Base-by-base conservation (phyloP, 768 basidiomycete genomes). In the Holtermannia corniformis region DNA sequence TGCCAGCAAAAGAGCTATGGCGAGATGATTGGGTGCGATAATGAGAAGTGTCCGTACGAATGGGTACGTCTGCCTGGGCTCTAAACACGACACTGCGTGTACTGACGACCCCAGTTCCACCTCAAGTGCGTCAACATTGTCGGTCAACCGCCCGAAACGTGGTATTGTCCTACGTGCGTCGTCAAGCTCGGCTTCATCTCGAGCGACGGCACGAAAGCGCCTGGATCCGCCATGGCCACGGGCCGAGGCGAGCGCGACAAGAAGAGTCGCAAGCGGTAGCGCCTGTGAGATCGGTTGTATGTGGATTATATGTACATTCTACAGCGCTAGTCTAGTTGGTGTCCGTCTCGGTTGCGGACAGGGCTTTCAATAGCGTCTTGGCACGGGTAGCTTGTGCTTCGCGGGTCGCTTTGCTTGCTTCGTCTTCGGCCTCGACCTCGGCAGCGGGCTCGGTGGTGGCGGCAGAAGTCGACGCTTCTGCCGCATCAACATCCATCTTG, bases 11-110 rank as follows among this genome's bases (percentile, higher is more conserved):
- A 82, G 55, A 89, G 87, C 64, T 91, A 84, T 62, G 91, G 91
- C 32, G 85, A 91, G 75, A 93, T 95, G 90, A 87, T 95, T 62
- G 90, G 83, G 21, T 95, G 90, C 70, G 90, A 95, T 70, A 86
- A 83, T 62, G 75, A 76, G 16, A 76, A 78, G 43, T 93, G 90
- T 74, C 81, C 83, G 61, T 77, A 78, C 53, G 89, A 92, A 84
- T 95, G 90, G 90, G 90, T 92, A 61, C 68, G 86, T 83, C 22
- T 47, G 13, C 24, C 24, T 10, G 37, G 47, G n/a, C 44, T 44
- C n/a, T 43, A 26, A n/a, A 11, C 25, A 11, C 44, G 26, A 1
- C 37, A 46, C 40, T 14, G 16, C 1, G 7, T 1, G 28, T 16
- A n/a, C 25, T 14, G 25, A 40, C 20, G 25, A 16, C 16, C 3